A percentile compares a stretch with the other conserved stretches of the same genome.
phyloP scores from a whole-genome alignment of 768 basidiomycete species.

The Agrocybe praecox region DNA sequence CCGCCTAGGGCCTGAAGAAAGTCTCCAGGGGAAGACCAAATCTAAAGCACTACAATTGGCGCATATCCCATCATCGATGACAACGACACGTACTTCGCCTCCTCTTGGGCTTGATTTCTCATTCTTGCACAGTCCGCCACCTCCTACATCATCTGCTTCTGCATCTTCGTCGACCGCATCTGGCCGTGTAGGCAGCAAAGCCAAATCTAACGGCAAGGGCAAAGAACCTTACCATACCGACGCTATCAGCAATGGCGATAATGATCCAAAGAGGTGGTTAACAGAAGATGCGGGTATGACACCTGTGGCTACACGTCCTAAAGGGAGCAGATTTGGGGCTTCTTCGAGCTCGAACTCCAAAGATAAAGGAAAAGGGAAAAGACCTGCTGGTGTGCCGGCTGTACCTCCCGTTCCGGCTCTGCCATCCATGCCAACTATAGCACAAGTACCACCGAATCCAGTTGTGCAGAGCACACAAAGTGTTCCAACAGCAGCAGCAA shows the following conservation, averaged over 20 bases:
- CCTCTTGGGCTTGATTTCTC: constrained; percentile 37
- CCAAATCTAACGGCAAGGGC: not conserved
- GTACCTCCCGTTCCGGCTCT: not conserved
- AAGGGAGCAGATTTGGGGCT: not conserved
- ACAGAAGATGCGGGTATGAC: constrained; percentile 17
- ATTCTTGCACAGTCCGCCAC: constrained; percentile 23
- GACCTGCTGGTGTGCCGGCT: not conserved
- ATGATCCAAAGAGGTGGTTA: constrained; percentile 1
- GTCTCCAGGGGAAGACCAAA: too few relatives aligned
- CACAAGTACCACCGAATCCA: not conserved
- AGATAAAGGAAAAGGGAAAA: not conserved
- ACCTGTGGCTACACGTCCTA: constrained; percentile 3
- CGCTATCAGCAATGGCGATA: not conserved
- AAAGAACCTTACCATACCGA: not conserved
- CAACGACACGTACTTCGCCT: constrained; percentile 8
- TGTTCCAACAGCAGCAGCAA: too few relatives aligned
- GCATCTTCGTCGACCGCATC: too few relatives aligned
- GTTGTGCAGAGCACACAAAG: too few relatives aligned
- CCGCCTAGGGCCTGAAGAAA: too few relatives aligned
- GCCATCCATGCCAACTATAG: not conserved
- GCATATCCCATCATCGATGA: too few relatives aligned
- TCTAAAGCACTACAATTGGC: too few relatives aligned
- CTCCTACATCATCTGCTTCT: not conserved
- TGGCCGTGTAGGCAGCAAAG: too few relatives aligned
- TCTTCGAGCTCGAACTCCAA: constrained; percentile 5